These are phyloP conservation scores for Coffea eugenioides DNA, from an alignment of 257 asterid genomes.

Conservation along the genomic window DNA sequence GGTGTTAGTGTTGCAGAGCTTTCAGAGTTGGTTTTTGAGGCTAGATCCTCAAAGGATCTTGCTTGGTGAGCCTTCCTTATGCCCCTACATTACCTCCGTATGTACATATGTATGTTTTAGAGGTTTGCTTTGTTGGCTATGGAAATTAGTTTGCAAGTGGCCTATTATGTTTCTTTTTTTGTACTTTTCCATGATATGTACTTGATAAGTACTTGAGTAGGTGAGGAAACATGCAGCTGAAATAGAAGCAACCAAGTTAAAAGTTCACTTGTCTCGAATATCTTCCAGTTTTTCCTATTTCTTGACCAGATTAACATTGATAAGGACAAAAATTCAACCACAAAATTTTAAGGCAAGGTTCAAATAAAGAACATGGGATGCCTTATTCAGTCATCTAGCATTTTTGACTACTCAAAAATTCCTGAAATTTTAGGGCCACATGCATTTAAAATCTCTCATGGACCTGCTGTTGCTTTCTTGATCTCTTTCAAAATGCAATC, in stretches of 20 bases:
- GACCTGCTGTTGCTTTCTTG: neutral
- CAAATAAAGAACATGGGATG: neutral
- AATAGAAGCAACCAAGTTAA: neutral
- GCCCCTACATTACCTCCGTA: neutral
- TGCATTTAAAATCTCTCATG: neutral
- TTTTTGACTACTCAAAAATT: neutral
- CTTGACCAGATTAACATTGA: neutral
- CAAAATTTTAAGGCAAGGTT: neutral
- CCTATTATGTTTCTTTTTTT: neutral
- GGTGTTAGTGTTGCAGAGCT: constrained; percentile 68
- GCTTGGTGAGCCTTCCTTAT: constrained; percentile 70
- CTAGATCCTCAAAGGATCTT: constrained; percentile 75
- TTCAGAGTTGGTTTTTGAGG: constrained; percentile 70
- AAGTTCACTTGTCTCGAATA: neutral
- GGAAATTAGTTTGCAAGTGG: neutral
- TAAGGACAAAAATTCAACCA: neutral
- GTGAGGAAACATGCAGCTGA: neutral
- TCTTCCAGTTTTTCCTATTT: neutral
- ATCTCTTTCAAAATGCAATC: neutral
- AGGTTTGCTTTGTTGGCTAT: neutral
- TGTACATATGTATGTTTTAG: neutral
- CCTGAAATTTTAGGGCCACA: neutral
- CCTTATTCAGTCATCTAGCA: neutral
- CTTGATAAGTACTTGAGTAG: neutral
- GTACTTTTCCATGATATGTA: neutral